These are phyloP conservation scores for Zygosaccharomyces pseudobailii DNA, from an alignment of 1,139 yeast species.

Conservation along the genomic window DNA sequence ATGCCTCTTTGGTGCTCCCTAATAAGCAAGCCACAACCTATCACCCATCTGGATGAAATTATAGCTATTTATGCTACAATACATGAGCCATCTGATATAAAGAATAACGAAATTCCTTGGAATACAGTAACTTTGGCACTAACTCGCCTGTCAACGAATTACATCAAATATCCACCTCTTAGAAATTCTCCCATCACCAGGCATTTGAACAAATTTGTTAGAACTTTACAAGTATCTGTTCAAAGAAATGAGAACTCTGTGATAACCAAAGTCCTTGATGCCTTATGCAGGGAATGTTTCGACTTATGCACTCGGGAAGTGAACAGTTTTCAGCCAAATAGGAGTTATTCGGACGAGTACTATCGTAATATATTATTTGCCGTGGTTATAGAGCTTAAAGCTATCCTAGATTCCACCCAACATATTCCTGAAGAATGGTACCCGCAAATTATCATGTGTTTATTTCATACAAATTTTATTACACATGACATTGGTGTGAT, in stretches of 20 bases:
- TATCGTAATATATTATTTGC: conserved; percentile 23
- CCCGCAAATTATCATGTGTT: conserved; percentile 15
- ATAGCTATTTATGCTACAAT: conserved; percentile 15
- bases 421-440: conserved; percentile 12
- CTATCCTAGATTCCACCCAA: conserved; percentile 13
- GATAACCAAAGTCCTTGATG: conserved; percentile 5
- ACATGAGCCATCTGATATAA: conserved; percentile 7
- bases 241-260: conserved; percentile 1
- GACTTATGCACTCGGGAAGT: conserved; percentile 17
- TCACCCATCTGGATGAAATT: conserved; percentile 4
- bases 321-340: conserved; percentile 9
- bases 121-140: conserved; percentile 13
- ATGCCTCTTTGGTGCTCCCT: conserved; percentile 24
- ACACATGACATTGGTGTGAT: conserved; percentile 25
- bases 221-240: conserved; percentile 12
- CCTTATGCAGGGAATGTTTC: conserved; percentile 10
- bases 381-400: conserved; percentile 19
- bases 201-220: conserved; percentile 7
- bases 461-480: conserved; percentile 26
- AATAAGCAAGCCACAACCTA: conserved; percentile 4
- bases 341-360: conserved; percentile 15
- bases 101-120: conserved; percentile 14
- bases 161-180: conserved; percentile 7
- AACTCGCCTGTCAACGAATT: conserved; percentile 12
- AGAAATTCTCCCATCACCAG: conserved; percentile 1